Conservation (phyloP, 805 yeast species). For the Lipomyces orientalis region DNA sequence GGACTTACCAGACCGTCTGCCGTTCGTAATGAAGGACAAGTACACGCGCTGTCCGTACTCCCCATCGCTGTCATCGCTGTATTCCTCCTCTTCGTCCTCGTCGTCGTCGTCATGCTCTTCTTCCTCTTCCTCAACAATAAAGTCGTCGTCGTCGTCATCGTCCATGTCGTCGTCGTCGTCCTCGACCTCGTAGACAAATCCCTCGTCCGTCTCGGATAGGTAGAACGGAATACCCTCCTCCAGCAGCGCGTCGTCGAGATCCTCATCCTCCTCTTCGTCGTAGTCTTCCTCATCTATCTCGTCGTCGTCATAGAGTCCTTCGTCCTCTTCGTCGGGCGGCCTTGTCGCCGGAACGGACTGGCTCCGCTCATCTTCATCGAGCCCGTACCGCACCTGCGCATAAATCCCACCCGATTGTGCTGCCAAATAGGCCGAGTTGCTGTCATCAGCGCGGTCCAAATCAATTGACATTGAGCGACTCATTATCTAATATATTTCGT, state of each 20-base stretch:
- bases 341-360: constrained; percentile 5
- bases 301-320: neutral
- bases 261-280: constrained; percentile 17
- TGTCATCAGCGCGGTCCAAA: neutral
- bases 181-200: constrained; percentile 19
- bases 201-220: constrained; percentile 14
- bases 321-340: constrained; percentile 10
- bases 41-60: constrained; percentile 13
- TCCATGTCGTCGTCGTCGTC: constrained; percentile 28
- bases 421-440: neutral
- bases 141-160: constrained; percentile 20
- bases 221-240: neutral
- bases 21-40: neutral
- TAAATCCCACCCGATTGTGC: neutral
- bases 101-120: constrained; percentile 13
- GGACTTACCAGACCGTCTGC: constrained; percentile 5
- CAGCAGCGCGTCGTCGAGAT: constrained; percentile 12
- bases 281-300: constrained; percentile 22
- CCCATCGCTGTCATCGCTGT: constrained; percentile 12
- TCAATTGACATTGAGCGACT: neutral
- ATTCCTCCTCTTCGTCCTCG: constrained; percentile 24
- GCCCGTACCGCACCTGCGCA: constrained; percentile 7
- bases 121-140: constrained; percentile 23
- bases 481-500: neutral
- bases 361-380: constrained; percentile 8